These are phyloP conservation scores for Westerdykella aurantiaca DNA, from an alignment of 2,329 filamentous ascomycete species.

Conservation along the genomic window DNA sequence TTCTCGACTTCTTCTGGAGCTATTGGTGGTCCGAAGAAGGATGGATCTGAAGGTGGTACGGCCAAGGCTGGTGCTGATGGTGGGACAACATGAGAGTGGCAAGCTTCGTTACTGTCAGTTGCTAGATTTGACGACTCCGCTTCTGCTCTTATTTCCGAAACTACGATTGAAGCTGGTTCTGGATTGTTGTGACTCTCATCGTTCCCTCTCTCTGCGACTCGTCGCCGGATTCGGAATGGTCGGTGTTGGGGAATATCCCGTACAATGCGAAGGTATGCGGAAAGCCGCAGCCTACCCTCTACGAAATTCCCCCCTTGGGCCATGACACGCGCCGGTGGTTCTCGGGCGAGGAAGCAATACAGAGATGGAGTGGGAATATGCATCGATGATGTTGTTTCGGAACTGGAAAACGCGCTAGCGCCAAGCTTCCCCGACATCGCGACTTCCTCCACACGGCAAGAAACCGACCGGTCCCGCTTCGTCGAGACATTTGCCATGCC, in stretches of 20 bases:
- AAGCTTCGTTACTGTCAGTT: neutral
- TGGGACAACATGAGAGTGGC: neutral
- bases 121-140: neutral
- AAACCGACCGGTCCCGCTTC: neutral
- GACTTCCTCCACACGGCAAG: neutral
- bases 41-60: neutral
- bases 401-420: neutral
- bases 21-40: neutral
- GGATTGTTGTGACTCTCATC: too few relatives aligned
- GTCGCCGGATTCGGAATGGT: conserved; percentile 18
- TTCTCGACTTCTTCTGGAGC: neutral
- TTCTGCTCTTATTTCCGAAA: too few relatives aligned
- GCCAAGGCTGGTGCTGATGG: neutral
- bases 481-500: conserved; percentile 4
- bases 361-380: neutral
- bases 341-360: neutral
- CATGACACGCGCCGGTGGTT: conserved; percentile 9
- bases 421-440: neutral
- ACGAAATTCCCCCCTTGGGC: conserved; percentile 18
- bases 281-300: conserved; percentile 20
- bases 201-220: neutral
- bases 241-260: conserved; percentile 17
- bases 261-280: conserved; percentile 20
- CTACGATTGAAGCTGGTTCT: too few relatives aligned
- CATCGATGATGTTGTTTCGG: neutral